Percentiles rank a stretch among this genome's conserved stretches.
Conservation (phyloP, 2,329 filamentous ascomycete genomes). For the Fusarium papillatum region DNA sequence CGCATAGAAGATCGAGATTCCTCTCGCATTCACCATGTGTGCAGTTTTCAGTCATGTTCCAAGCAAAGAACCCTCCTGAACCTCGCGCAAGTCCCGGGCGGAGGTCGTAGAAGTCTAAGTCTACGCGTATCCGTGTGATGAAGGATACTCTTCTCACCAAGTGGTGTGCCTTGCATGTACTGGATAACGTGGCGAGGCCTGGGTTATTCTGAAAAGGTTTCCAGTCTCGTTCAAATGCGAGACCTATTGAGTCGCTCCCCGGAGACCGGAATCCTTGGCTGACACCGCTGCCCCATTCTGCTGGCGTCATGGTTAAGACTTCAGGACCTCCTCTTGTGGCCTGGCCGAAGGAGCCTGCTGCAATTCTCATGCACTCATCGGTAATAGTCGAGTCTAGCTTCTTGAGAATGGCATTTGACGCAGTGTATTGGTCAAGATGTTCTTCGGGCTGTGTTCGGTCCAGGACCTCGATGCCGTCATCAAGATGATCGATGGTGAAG, state of each 20-base stretch:
- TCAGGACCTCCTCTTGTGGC: neutral
- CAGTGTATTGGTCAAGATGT: too few species aligned
- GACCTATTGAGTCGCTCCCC: neutral
- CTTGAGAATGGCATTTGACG: neutral
- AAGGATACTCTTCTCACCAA: neutral
- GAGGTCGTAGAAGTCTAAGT: neutral
- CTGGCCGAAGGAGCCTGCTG: neutral
- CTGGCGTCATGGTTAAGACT: neutral
- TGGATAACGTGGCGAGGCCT: neutral
- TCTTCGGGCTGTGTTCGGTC: neutral
- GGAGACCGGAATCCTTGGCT: neutral
- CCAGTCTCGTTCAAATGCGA: neutral
- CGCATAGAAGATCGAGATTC: neutral
- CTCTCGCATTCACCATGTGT: neutral
- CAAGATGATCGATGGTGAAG: neutral
- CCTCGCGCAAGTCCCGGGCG: neutral
- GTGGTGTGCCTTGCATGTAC: neutral
- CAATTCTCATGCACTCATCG: neutral
- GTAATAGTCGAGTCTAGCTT: fast-evolving
- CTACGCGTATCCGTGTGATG: neutral
- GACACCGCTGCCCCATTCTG: neutral
- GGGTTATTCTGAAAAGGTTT: neutral
- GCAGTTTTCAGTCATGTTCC: neutral
- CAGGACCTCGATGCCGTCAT: neutral
- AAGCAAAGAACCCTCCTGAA: neutral